Base-by-base conservation (phyloP, 2,329 filamentous ascomycete genomes). In the Thelonectria rubi region DNA sequence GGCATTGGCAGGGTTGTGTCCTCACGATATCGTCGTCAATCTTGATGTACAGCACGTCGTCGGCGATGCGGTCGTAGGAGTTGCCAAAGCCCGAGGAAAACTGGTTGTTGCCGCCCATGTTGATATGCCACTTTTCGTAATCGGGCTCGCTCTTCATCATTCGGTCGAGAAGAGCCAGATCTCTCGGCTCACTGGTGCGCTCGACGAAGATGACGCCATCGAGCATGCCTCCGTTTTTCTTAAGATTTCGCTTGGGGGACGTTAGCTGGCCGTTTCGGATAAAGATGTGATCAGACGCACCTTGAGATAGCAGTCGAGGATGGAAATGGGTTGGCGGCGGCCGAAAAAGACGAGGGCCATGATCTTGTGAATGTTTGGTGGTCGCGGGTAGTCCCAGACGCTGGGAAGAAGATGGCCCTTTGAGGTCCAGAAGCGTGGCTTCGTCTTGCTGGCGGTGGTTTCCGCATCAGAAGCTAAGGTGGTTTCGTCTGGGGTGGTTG, bases 281-380 rank as follows among this genome's bases (percentile, higher is more conserved):
- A 32, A 18, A 21, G 11, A 17, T 18, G n/a, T 3, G 3, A 5
- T 43, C 10, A n/a, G 9, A 30, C 51, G 14, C 67, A 79, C 75
- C 74, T 78, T 76, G 37, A 80, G 67, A 61, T 82, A 83, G 60
- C 81, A 83, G 62, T 82, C 80, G 42, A 83, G 66, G 26, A 83
- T 77, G 32, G 80, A 77, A 21, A 82, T 78, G 10, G 78, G 77
- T 57, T 75, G 72, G 51, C 76, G 77, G 15, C 81, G 76, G 18
- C 80, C 81, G 61, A 76, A 83, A 58, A 83, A 83, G 1, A 83
- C 78, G 58, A 82, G 73, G 15, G 74, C 81, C 60, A 82, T 75
- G n/a, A 83, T 70, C 64, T 76, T 79, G 3, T 57, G 58, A 9
- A 72, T 55, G 11, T 63, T 40, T 2, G 51, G 20, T 2, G 70